These are phyloP conservation scores for Citrus medica DNA, from an alignment of 345 rosid species.

Conservation along the genomic window DNA sequence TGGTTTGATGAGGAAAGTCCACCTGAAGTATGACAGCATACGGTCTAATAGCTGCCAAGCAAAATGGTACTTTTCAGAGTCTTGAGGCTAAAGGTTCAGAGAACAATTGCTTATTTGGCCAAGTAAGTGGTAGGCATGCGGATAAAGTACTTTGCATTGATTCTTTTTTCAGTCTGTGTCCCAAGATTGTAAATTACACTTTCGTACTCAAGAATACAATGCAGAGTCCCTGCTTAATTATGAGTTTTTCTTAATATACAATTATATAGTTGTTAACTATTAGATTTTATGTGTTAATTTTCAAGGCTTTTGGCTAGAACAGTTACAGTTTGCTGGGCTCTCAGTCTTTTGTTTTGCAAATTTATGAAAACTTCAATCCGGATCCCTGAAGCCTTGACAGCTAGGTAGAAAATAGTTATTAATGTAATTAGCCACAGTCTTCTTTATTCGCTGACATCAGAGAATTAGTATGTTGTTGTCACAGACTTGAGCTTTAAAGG, in stretches of 20 bases:
- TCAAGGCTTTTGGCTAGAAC: not conserved
- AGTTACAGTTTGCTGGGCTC: not conserved
- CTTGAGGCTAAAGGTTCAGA: not conserved
- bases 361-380: not conserved
- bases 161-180: not conserved
- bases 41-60: not conserved
- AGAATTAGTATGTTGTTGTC: not conserved
- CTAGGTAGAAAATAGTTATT: not conserved
- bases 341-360: not conserved
- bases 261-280: not conserved
- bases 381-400: not conserved
- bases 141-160: not conserved
- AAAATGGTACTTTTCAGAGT: not conserved
- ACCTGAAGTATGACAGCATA: slow-evolving; percentile 29
- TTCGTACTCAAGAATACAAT: not conserved
- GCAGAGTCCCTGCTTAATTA: not conserved
- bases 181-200: not conserved
- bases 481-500: not conserved
- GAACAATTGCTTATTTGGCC: not conserved
- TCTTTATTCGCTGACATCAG: not conserved
- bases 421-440: not conserved
- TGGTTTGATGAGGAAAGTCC: slow-evolving; percentile 73
- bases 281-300: not conserved
- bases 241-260: not conserved
- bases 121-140: not conserved